These are phyloP conservation scores for Manihot esculenta DNA, from an alignment of 441 rosid genomes.

Conservation along the genomic window DNA sequence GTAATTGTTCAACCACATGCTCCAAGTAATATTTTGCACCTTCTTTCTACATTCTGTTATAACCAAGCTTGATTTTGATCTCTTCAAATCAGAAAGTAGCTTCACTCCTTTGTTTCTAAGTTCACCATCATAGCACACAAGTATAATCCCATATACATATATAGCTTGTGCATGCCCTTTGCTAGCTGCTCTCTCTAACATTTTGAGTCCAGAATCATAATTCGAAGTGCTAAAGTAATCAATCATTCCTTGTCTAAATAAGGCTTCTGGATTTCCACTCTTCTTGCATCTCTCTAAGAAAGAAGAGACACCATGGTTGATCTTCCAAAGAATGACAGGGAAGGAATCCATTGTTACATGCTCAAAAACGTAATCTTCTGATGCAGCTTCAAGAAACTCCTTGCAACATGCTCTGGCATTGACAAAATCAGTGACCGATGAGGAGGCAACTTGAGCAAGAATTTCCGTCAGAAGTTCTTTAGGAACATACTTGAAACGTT, in stretches of 20 bases:
- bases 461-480: constrained; percentile 22
- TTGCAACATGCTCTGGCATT: constrained; percentile 25
- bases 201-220: not conserved
- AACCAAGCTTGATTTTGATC: not conserved
- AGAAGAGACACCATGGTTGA: not conserved
- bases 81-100: not conserved
- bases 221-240: constrained; percentile 13
- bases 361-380: constrained; percentile 20
- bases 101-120: not conserved
- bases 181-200: constrained; percentile 2
- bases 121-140: not conserved
- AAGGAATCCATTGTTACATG: constrained; percentile 20
- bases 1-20: not conserved
- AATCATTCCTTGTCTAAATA: constrained; percentile 21
- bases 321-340: not conserved
- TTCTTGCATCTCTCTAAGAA: constrained; percentile 17
- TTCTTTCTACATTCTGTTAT: constrained; percentile 5
- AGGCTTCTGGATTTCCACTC: constrained; percentile 18
- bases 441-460: constrained; percentile 23
- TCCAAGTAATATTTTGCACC: not conserved
- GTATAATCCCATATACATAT: constrained; percentile 11
- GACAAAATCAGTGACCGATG: constrained; percentile 18
- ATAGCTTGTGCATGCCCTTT: constrained; percentile 14
- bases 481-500: constrained; percentile 20
- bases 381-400: constrained; percentile 13